Evolutionary conservation across 1,284 basidiomycete species (phyloP).

Genomic region (Mrakiaceae sp.): DNA sequence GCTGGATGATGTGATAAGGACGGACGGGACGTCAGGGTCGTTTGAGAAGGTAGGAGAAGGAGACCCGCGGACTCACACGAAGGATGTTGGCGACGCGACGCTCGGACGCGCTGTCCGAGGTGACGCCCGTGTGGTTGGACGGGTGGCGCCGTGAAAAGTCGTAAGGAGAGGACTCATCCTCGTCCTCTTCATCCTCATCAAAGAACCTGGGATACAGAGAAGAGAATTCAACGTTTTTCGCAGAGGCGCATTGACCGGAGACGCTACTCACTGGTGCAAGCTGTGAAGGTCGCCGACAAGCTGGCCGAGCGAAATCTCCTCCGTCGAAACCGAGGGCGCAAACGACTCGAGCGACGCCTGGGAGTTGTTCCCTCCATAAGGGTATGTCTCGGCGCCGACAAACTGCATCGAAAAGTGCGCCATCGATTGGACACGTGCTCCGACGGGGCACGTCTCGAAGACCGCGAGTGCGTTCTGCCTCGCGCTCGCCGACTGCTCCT

Average conservation of each 20-base stretch:
- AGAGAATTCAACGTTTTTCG: background rate
- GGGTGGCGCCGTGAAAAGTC: conserved; percentile 20
- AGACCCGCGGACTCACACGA: conserved; percentile 16
- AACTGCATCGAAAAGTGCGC: conserved; percentile 30
- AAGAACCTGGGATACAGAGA: conserved; percentile 21
- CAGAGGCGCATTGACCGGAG: background rate
- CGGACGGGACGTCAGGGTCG: too few species aligned
- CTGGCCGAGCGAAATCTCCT: conserved; percentile 63
- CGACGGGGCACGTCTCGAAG: conserved; percentile 62
- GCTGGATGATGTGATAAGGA: too few species aligned
- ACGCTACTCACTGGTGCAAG: conserved; percentile 49
- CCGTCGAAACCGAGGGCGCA: conserved; percentile 33
- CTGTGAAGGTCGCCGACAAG: conserved; percentile 77
- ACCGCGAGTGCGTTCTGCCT: conserved; percentile 68
- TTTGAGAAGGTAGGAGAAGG: too few species aligned
- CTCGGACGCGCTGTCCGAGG: background rate
- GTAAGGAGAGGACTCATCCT: conserved; percentile 20
- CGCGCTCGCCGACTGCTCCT: conserved; percentile 50
- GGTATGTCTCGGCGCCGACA: background rate
- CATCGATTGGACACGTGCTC: conserved; percentile 41
- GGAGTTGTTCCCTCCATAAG: background rate
- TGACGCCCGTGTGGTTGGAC: conserved; percentile 5
- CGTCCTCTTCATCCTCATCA: conserved; percentile 20
- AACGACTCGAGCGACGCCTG: conserved; percentile 34
- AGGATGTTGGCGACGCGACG: conserved; percentile 18